Percentiles rank a stretch among this genome's conserved stretches.
Conservation (phyloP, 805 yeast species). For the Yamadazyma olivae region DNA sequence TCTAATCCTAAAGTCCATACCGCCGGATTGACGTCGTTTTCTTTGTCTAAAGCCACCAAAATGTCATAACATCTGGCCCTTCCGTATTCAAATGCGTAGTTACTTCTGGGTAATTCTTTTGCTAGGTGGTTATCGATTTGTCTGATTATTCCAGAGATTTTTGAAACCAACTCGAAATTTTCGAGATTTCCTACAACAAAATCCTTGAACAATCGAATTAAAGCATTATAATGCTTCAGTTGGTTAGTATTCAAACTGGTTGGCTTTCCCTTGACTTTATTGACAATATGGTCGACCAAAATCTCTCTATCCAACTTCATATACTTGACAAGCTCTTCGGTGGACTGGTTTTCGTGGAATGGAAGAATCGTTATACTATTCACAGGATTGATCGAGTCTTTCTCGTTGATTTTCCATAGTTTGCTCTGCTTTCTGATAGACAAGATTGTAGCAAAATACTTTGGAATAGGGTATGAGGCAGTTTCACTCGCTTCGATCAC, state of each 20-base stretch:
- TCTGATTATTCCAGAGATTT: conserved; percentile 36
- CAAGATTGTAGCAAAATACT: conserved; percentile 42
- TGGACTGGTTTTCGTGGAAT: conserved; percentile 11
- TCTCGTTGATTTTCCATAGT: conserved; percentile 39
- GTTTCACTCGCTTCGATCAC: background rate
- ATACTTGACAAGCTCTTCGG: conserved; percentile 15
- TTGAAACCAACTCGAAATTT: conserved; percentile 45
- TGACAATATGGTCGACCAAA: conserved; percentile 18
- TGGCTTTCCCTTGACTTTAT: conserved; percentile 7
- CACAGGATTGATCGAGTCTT: conserved; percentile 26
- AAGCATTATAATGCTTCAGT: conserved; percentile 25
- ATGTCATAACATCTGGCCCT: conserved; percentile 53
- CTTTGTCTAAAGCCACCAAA: conserved; percentile 25
- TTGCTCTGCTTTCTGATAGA: conserved; percentile 48
- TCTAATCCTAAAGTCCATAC: conserved; percentile 38
- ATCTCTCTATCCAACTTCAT: conserved; percentile 3
- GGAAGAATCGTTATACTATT: conserved; percentile 34
- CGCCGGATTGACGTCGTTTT: conserved; percentile 44
- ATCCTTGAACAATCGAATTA: conserved; percentile 48
- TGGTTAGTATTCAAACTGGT: background rate
- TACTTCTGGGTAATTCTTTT: background rate
- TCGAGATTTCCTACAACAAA: conserved; percentile 56
- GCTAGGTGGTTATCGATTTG: background rate
- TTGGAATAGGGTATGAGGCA: conserved; percentile 12
- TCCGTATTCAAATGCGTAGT: conserved; percentile 40